Evolutionary conservation across 2,329 filamentous ascomycete species (phyloP).

Genomic region (Talaromyces funiculosus): DNA sequence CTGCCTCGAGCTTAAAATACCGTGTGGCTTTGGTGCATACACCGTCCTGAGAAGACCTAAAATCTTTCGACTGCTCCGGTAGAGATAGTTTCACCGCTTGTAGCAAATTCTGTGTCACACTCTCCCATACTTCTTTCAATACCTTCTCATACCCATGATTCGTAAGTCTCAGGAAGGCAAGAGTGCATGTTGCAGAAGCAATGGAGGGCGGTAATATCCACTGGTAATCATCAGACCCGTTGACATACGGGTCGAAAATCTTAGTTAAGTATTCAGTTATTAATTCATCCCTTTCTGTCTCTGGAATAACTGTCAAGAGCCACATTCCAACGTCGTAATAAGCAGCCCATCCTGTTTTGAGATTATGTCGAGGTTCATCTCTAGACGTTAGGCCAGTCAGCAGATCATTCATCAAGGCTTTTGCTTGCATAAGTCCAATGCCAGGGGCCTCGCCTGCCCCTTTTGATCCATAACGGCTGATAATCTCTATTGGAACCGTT

Average conservation of each 20-base stretch:
- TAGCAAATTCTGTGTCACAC: constrained; percentile 57
- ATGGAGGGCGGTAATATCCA: constrained; percentile 31
- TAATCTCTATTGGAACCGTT: constrained; percentile 49
- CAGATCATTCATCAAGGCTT: constrained; percentile 60
- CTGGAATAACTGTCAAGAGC: constrained; percentile 47
- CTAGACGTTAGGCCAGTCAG: constrained; percentile 65
- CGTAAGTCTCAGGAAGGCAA: constrained; percentile 34
- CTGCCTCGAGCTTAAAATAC: constrained; percentile 56
- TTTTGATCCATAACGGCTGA: constrained; percentile 25
- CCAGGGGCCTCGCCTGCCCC: constrained; percentile 18
- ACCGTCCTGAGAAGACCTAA: constrained; percentile 63
- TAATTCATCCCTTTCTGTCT: constrained; percentile 37
- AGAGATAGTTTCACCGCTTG: constrained; percentile 66
- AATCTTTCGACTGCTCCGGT: constrained; percentile 75
- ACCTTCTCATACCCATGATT: constrained; percentile 42
- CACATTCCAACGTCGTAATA: constrained; percentile 63
- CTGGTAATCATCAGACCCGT: constrained; percentile 26
- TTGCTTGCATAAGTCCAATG: constrained; percentile 46
- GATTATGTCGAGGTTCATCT: constrained; percentile 67
- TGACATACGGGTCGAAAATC: constrained; percentile 50
- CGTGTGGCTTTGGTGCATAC: constrained; percentile 62
- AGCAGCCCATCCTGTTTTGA: constrained; percentile 64
- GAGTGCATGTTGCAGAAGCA: constrained; percentile 44
- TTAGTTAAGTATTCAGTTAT: constrained; percentile 47
- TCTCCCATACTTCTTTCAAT: constrained; percentile 57